Conservation (phyloP, 78 protist genomes). For the Dictyostelium citrinum region DNA sequence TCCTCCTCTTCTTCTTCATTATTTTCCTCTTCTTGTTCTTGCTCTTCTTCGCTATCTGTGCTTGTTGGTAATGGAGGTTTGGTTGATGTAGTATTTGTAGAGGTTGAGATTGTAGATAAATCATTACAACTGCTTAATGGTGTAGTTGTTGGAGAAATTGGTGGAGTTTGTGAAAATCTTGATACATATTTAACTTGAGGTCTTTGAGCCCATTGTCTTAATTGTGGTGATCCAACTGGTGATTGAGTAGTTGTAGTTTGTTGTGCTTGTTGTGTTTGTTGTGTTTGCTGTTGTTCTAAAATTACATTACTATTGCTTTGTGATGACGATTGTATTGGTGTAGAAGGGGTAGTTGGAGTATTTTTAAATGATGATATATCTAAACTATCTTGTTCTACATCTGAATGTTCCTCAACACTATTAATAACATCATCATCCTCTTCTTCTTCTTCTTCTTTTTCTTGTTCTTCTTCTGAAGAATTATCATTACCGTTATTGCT, state of each 20-base stretch:
- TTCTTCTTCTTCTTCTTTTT: background rate
- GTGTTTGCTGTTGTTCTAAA: background rate
- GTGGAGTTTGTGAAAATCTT: background rate
- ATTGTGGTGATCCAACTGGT: background rate
- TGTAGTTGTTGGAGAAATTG: background rate
- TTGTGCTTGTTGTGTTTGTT: background rate
- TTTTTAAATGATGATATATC: background rate
- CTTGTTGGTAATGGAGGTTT: background rate
- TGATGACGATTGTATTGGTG: background rate
- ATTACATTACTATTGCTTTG: background rate
- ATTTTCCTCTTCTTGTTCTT: background rate
- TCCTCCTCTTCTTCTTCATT: background rate
- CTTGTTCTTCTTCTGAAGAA: background rate
- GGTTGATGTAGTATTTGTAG: background rate
- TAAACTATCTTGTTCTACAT: background rate
- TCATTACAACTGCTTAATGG: background rate
- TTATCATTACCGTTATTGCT: background rate
- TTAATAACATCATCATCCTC: background rate
- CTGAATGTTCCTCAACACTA: slow-evolving; percentile 25
- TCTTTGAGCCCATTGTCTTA: slow-evolving; percentile 24
- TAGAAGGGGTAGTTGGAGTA: background rate
- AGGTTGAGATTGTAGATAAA: background rate
- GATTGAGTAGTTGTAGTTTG: background rate
- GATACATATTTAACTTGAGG: slow-evolving; percentile 29
- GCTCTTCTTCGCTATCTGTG: background rate